Evolutionary conservation across 305 asterid species (phyloP).

Genomic region (Stenogyne calaminthoides): DNA sequence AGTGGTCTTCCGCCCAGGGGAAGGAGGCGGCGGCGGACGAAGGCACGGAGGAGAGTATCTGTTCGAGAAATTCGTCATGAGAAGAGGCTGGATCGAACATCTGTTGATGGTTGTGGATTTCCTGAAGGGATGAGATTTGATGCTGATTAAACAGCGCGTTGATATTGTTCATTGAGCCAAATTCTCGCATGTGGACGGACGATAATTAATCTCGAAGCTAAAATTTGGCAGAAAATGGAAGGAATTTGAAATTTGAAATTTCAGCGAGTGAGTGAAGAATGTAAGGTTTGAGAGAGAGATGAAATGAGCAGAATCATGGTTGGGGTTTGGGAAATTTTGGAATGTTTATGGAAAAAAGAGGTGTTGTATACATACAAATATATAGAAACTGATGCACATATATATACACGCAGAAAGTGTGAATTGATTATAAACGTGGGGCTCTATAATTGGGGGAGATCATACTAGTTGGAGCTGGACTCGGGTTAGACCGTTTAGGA

Average conservation of each 20-base stretch:
- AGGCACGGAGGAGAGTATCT: conserved; percentile 49
- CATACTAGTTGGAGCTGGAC: conserved; percentile 17
- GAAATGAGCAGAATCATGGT: conserved; percentile 31
- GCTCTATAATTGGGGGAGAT: conserved; percentile 33
- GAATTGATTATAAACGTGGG: conserved; percentile 29
- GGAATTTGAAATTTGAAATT: conserved; percentile 29
- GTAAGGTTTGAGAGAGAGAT: not conserved
- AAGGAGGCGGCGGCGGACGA: conserved; percentile 45
- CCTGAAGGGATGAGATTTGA: conserved; percentile 37
- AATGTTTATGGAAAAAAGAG: conserved; percentile 36
- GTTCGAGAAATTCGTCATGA: conserved; percentile 47
- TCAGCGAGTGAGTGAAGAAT: conserved; percentile 14
- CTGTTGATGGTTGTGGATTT: conserved; percentile 27
- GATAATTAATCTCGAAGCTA: not conserved
- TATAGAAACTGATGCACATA: not conserved
- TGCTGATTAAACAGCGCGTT: conserved; percentile 34
- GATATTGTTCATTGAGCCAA: conserved; percentile 38
- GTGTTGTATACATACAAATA: not conserved
- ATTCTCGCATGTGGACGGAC: conserved; percentile 34
- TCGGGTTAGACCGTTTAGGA: conserved; percentile 24
- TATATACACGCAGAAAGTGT: not conserved
- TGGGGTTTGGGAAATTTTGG: conserved; percentile 37
- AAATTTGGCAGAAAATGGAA: conserved; percentile 17
- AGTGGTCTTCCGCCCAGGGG: conserved; percentile 50
- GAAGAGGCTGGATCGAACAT: conserved; percentile 40